Conservation (phyloP, 805 yeast species). For the Lachancea mirantina region DNA sequence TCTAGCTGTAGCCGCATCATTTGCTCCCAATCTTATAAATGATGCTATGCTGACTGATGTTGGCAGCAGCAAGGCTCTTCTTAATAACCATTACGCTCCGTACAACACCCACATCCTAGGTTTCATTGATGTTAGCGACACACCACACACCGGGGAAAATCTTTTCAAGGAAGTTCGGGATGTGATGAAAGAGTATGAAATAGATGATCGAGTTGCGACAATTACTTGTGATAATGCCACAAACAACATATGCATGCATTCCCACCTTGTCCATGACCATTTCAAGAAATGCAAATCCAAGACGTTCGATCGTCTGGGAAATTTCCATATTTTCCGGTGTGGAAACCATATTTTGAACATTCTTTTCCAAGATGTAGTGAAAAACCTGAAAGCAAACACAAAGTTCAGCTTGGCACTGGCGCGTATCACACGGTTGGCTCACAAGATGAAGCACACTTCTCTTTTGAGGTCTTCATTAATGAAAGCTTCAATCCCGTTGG, state of each 20-base stretch:
- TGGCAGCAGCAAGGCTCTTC: background rate
- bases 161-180: background rate
- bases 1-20: constrained; percentile 5
- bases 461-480: constrained; percentile 2
- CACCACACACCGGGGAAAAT: constrained; percentile 4
- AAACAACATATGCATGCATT: background rate
- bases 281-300: background rate
- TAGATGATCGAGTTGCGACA: constrained; percentile 3
- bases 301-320: background rate
- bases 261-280: constrained; percentile 1
- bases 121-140: constrained; percentile 7
- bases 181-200: constrained; percentile 2
- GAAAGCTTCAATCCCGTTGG: constrained; percentile 3
- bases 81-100: constrained; percentile 1
- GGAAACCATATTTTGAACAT: constrained; percentile 4
- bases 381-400: background rate
- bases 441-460: background rate
- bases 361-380: constrained; percentile 2
- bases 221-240: constrained; percentile 5
- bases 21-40: constrained; percentile 1
- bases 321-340: constrained; percentile 1
- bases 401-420: constrained; percentile 1
- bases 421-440: constrained; percentile 2
- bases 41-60: background rate
- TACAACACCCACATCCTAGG: constrained; percentile 9